These are phyloP conservation scores for Fusarium sp. DNA, from an alignment of 2,329 filamentous ascomycete genomes.

Conservation along the genomic window DNA sequence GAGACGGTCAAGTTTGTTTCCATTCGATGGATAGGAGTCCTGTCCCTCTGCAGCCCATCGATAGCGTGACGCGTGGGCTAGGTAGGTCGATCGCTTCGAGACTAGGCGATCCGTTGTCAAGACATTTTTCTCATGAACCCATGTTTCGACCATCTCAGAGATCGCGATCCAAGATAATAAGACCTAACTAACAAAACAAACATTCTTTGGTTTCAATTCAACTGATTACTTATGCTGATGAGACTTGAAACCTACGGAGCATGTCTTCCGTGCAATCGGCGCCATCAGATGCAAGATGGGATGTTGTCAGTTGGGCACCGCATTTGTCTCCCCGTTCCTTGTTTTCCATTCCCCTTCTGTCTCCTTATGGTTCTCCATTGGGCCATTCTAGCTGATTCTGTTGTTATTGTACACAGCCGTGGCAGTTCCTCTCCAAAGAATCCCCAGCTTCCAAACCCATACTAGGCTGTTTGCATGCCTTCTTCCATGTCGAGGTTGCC, in stretches of 20 bases:
- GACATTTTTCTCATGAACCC: slow-evolving; percentile 25
- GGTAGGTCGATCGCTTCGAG: slow-evolving; percentile 22
- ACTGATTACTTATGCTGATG: background rate
- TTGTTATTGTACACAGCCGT: background rate
- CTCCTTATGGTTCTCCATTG: slow-evolving; percentile 7
- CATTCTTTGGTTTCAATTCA: slow-evolving; percentile 17
- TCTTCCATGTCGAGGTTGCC: slow-evolving; percentile 9
- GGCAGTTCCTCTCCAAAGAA: background rate
- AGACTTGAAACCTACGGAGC: slow-evolving; percentile 19
- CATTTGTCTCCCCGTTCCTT: slow-evolving; percentile 30
- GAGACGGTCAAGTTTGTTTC: slow-evolving; percentile 21
- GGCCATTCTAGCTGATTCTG: background rate
- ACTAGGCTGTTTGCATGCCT: slow-evolving; percentile 17
- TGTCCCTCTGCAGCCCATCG: slow-evolving; percentile 13
- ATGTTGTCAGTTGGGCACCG: slow-evolving; percentile 11
- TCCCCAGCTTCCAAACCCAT: slow-evolving; percentile 20
- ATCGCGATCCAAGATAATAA: slow-evolving; percentile 29
- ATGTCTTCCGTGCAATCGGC: slow-evolving; percentile 26
- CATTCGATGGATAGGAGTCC: slow-evolving; percentile 14
- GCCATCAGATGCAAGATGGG: slow-evolving; percentile 14
- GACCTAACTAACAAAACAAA: slow-evolving; percentile 6
- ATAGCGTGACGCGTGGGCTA: slow-evolving; percentile 35
- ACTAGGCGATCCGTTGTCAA: slow-evolving; percentile 31
- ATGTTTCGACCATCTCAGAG: slow-evolving; percentile 26
- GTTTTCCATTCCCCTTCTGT: slow-evolving; percentile 26